Base-by-base conservation (phyloP, 2,329 filamentous ascomycete species). In the Coniella lustricola region DNA sequence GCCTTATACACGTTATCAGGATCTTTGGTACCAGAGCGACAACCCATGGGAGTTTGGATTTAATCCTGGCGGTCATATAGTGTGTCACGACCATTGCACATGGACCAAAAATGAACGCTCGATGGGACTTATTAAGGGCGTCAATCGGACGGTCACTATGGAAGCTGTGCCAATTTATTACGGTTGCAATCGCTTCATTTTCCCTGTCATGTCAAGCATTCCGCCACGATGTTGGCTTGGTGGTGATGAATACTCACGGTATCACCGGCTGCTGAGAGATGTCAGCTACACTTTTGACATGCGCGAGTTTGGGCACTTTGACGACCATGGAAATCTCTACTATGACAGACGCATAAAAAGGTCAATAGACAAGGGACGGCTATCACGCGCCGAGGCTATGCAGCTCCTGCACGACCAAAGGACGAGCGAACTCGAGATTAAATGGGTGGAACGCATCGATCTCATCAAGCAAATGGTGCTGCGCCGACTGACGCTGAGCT, bases 231-330 rank as follows among this genome's bases (percentile, higher is more conserved):
- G 1, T 1, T 41, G 43, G 20, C 1, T 0, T 3, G n/a, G 4
- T 3, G 45, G 40, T 3, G 3, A 9, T 7, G 42, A 21, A 4
- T 49, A 42, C 41, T 18, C 22, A 3, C 32, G 35, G 32, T 41
- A 41, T 20, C 40, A 36, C 10, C 36, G 4, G 9, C 33, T 51
- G 16, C 22, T 44, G 8, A 40, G 46, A 3, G 46, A 51, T 29
- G 49, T 51, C 21, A 51, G 49, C 29, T 51, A 45, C 18, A 14
- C 46, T 9, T 51, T 51, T 18, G 46, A 51, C 32, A 49, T 51
- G 46, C 49, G 49, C 16, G 49, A 51, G 10, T 2, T 14, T 14
- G 18, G n/a, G 12, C n/a, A 5, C n/a, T 13, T 13, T 7, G 13
- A n/a, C 4, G 49, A 49, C 41, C n/a, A 31, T 9, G 12, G 9